Evolutionary conservation across 1,284 basidiomycete genomes (phyloP), one percentile per base, ranked within the genome.

Genomic region (Boletus holoroseus): DNA sequence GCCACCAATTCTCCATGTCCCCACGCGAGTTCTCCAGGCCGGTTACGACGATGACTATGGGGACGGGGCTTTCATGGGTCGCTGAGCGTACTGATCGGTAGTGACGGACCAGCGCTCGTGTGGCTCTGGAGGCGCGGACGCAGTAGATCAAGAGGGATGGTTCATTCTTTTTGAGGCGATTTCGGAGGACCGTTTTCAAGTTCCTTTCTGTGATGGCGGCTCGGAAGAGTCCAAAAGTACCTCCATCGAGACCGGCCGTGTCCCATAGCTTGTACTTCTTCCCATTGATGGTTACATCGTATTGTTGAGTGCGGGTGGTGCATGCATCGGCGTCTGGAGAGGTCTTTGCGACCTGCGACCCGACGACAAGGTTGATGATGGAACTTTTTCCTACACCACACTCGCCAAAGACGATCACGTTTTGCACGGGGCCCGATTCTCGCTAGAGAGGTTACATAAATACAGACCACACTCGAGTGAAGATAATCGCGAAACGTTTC

Each of bases 1-100:
- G 22, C 69, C 70, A 71, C 70, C 67, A 69, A 24, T 48, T 36
- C 27, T 70, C 68, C 69, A 71, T 70, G 1, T 64, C 65, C 40
- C 49, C 58, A 27, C 53, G 47, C 11, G 53, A 30, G 13, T 70
- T 59, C 51, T 69, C 69, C 39, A 71, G 54, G 16, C 64, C 66
- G 12, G 68, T 71, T 13, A 67, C 56, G 22, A 71, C 53, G 20
- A 70, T 46, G 38, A 56, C 62, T 44, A 71, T 58, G 1, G 68
- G 68, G 26, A 61, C 55, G 13, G 49, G 35, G 7, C 26, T 50
- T 11, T 53, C 37, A 15, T 49, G 57, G 3, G 54, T 50, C 15
- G 43, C 50, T 1, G 47, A 53, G 35, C 55, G 50, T 8, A 71
- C 54, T 2, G 56, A 55, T 15, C 51, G 54, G 47, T 71, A 69